Percentiles rank a stretch among this genome's conserved stretches.
Conservation (phyloP, 495 filamentous ascomycete genomes). For the Trichoderma parareesei region DNA sequence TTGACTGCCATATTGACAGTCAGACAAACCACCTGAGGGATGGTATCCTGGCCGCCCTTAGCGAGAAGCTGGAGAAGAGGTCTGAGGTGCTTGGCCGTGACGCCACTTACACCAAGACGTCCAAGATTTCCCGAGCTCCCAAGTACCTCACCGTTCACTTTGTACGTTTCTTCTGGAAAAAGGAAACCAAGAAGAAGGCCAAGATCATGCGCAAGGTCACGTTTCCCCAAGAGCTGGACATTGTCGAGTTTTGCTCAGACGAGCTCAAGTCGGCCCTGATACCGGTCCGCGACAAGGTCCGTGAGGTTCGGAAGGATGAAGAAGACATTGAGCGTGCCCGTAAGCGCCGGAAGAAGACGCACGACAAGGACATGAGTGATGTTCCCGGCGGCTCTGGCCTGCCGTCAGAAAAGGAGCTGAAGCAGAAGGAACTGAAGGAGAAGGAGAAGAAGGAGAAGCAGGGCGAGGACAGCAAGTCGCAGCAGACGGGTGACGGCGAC, state of each 20-base stretch:
- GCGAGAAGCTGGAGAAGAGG: constrained; percentile 84
- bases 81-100: constrained; percentile 72
- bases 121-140: constrained; percentile 77
- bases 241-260: constrained; percentile 91
- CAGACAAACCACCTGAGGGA: constrained; percentile 85
- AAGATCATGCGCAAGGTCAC: constrained; percentile 99
- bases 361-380: constrained; percentile 49
- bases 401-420: constrained; percentile 25
- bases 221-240: constrained; percentile 87
- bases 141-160: constrained; percentile 97
- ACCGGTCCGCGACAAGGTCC: constrained; percentile 88
- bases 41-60: constrained; percentile 70
- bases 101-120: constrained; percentile 79
- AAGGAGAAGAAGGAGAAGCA: constrained; percentile 32
- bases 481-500: constrained; percentile 42
- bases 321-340: constrained; percentile 78
- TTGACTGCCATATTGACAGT: constrained; percentile 85
- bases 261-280: constrained; percentile 73
- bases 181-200: constrained; percentile 89
- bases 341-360: constrained; percentile 76
- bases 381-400: constrained; percentile 22
- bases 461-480: constrained; percentile 22
- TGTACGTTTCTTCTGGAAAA: constrained; percentile 96
- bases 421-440: constrained; percentile 30
- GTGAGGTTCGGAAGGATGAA: constrained; percentile 91